A percentile compares a stretch with the other conserved stretches of the same genome.
phyloP scores from a whole-genome alignment of 345 rosid genomes.

The Erodium maritimum region DNA sequence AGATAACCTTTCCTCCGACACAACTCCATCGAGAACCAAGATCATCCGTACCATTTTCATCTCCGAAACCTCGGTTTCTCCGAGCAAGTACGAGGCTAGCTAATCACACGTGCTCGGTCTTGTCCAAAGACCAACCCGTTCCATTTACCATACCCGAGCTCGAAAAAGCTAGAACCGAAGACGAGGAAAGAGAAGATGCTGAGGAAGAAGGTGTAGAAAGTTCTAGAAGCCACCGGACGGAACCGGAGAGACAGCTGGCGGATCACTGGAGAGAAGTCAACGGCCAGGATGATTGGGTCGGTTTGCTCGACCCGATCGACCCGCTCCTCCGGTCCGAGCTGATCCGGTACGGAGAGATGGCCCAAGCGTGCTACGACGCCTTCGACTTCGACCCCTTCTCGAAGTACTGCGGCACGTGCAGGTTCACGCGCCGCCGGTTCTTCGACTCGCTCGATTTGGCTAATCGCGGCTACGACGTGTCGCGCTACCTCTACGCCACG shows the following conservation, averaged over 20 bases:
- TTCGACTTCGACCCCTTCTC: slow-evolving; percentile 8
- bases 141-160: not conserved
- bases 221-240: not conserved
- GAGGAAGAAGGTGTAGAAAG: too few relatives aligned
- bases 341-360: slow-evolving; percentile 7
- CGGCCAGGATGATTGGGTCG: slow-evolving; percentile 4
- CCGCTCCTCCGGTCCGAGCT: slow-evolving; percentile 3
- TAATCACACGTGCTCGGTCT: not conserved
- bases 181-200: not conserved
- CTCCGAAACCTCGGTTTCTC: not conserved
- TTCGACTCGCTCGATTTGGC: slow-evolving; percentile 8
- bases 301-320: slow-evolving; percentile 10
- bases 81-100: not conserved
- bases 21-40: not conserved
- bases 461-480: slow-evolving; percentile 12
- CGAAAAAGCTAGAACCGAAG: not conserved
- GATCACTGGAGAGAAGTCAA: slow-evolving; percentile 8
- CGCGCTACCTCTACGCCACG: slow-evolving; percentile 17
- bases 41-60: not conserved
- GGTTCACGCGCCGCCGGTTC: not conserved
- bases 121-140: not conserved
- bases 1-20: not conserved
- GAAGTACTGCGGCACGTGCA: slow-evolving; percentile 9
- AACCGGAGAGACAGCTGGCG: not conserved
- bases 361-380: slow-evolving; percentile 5